Percentiles rank a stretch among this genome's conserved stretches.
Evolutionary conservation across 2,329 filamentous ascomycete genomes (phyloP).

Genomic region (Phoma sp.): DNA sequence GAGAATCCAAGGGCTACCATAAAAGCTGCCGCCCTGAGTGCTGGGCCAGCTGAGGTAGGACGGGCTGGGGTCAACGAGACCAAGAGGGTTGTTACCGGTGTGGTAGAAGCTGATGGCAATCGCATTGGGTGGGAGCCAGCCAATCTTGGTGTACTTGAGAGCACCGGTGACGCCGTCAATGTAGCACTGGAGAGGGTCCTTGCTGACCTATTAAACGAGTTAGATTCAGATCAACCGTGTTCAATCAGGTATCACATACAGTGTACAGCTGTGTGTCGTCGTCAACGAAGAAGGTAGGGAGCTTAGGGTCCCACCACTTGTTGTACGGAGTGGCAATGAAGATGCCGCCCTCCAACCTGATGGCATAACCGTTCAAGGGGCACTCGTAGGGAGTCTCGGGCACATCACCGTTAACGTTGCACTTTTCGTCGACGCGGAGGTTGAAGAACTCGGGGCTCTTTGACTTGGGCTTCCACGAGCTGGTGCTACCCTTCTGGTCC

Average conservation of each 20-base stretch:
- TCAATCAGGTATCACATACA: constrained; percentile 19
- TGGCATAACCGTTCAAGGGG: constrained; percentile 26
- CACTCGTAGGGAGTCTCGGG: constrained; percentile 14
- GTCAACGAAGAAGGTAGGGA: constrained; percentile 38
- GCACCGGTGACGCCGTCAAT: constrained; percentile 31
- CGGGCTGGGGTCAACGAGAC: constrained; percentile 28
- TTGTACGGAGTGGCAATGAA: constrained; percentile 41
- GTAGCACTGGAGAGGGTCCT: constrained; percentile 38
- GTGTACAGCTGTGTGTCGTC: constrained; percentile 40
- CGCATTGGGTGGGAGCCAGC: constrained; percentile 33
- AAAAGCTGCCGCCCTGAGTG: constrained; percentile 23
- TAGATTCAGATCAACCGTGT: too few species aligned
- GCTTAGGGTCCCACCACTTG: constrained; percentile 36
- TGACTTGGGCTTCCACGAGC: constrained; percentile 34
- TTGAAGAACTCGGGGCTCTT: constrained; percentile 35
- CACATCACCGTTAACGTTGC: background rate
- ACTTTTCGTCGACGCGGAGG: constrained; percentile 30
- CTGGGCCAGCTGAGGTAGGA: constrained; percentile 40
- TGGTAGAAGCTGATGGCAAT: constrained; percentile 36
- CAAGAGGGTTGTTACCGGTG: constrained; percentile 38
- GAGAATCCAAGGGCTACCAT: constrained; percentile 24
- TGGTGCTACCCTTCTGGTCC: background rate
- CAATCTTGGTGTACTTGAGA: constrained; percentile 35
- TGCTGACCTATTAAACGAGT: constrained; percentile 34
- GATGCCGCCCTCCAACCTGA: constrained; percentile 36